Evolutionary conservation across 2,329 filamentous ascomycete species (phyloP).

Genomic region (Catunica adiposa): DNA sequence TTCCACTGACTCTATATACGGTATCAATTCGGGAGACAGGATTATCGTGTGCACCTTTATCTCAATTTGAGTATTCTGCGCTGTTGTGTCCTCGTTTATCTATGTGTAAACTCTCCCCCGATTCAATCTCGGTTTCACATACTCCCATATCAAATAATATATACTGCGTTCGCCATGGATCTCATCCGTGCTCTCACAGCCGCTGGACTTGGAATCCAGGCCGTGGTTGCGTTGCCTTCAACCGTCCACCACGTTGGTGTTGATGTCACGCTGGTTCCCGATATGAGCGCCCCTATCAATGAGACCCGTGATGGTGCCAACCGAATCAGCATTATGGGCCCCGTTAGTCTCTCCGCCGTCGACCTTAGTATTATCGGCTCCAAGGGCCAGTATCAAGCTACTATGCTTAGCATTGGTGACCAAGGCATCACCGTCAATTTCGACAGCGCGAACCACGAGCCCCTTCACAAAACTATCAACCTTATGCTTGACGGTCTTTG

Average conservation of each 20-base stretch:
- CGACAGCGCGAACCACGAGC: neutral
- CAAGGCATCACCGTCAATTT: slow-evolving; percentile 8
- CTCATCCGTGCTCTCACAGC: slow-evolving; percentile 6
- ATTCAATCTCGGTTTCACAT: neutral
- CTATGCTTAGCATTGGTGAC: slow-evolving; percentile 10
- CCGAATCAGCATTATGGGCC: slow-evolving; percentile 7
- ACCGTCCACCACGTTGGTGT: slow-evolving; percentile 11
- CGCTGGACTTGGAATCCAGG: slow-evolving; percentile 6
- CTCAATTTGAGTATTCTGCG: neutral
- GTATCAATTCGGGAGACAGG: neutral
- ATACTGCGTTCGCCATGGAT: slow-evolving; percentile 2
- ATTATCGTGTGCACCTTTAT: neutral
- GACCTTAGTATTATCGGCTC: slow-evolving; percentile 11
- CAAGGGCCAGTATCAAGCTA: slow-evolving; percentile 7
- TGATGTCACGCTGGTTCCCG: slow-evolving; percentile 9
- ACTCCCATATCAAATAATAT: neutral
- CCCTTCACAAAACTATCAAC: slow-evolving; percentile 8
- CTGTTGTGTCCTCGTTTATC: neutral
- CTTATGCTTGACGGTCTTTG: slow-evolving; percentile 12
- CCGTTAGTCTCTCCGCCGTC: slow-evolving; percentile 9
- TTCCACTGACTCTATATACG: neutral
- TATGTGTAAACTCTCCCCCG: neutral
- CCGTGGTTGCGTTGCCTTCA: slow-evolving; percentile 1
- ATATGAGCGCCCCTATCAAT: slow-evolving; percentile 1
- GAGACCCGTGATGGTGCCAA: neutral